Evolutionary conservation across 129 eudicot genomes (phyloP), one percentile per base, ranked within the genome.

Genomic region (Daucus carota): DNA sequence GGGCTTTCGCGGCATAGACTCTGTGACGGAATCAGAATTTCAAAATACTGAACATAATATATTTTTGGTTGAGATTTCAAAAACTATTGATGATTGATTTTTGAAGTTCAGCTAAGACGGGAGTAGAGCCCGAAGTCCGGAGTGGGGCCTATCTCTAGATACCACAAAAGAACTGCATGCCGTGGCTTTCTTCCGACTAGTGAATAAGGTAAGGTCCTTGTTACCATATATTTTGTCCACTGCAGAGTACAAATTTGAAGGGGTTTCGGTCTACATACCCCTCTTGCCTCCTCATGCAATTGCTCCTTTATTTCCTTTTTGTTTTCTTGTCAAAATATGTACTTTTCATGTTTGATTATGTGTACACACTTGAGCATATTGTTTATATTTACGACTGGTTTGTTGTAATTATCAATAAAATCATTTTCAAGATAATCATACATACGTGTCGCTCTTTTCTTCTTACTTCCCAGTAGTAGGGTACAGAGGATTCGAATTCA

Each of bases 1-100:
- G 78, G 17, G 84, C 87, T 34, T 84, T 84, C 77, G 87, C 76
- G 44, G 87, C 87, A 44, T 83, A 73, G 65, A 73, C 34, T 71
- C 11, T 18, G 10, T 6, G 4, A 2, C 28, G 62, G 62, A 52
- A 52, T 2, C 62, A 22, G 62, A 22, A 52, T 54, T 54, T 54
- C 11, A 54, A 52, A 2, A 54, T 7, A 5, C 26, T 24, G 18
- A 3, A 1, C 59, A 18, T n/a, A 47, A 47, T 3, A 47, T 45
- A 47, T 47, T 2, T 17, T 17, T 0, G 0, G 4, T 3, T 0
- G n/a, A 47, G 54, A 47, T 17, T 47, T 47, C 6, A 48, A 48
- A 48, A 17, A 17, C 5, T 48, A 18, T 17, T 4, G 5, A 4
- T 7, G 1, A 20, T n/a, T 17, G 8, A 48, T 46, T 46, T 46